Evolutionary conservation across 2,329 filamentous ascomycete species (phyloP).

Genomic region (Peltaster fructicola): DNA sequence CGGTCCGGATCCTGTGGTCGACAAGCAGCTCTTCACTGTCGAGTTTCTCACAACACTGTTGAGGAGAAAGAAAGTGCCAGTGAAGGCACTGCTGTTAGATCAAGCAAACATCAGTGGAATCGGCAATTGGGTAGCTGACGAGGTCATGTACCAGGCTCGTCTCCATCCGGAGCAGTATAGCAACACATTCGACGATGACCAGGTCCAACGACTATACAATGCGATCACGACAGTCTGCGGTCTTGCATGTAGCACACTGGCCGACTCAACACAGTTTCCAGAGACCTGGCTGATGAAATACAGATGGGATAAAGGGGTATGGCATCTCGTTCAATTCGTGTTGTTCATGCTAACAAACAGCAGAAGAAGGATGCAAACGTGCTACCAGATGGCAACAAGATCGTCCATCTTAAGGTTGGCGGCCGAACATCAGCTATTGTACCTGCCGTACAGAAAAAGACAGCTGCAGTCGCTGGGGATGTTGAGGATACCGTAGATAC

Average conservation of each 20-base stretch:
- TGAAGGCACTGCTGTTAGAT: constrained; percentile 78
- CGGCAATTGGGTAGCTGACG: constrained; percentile 95
- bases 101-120: constrained; percentile 81
- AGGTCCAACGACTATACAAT: constrained; percentile 55
- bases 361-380: constrained; percentile 45
- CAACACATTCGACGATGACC: constrained; percentile 55
- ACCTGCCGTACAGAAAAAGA: constrained; percentile 73
- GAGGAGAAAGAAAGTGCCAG: constrained; percentile 58
- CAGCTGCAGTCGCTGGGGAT: constrained; percentile 38
- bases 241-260: constrained; percentile 59
- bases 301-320: constrained; percentile 72
- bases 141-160: constrained; percentile 74
- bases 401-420: constrained; percentile 75
- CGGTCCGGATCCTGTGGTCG: constrained; percentile 79
- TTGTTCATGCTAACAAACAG: too few relatives aligned
- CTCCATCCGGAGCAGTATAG: constrained; percentile 89
- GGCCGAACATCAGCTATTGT: constrained; percentile 83
- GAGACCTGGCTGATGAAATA: constrained; percentile 47
- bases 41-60: constrained; percentile 58
- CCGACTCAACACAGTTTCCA: constrained; percentile 70
- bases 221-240: constrained; percentile 64
- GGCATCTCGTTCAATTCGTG: too few relatives aligned
- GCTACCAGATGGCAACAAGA: constrained; percentile 68
- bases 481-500: too few relatives aligned
- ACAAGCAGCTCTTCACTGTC: constrained; percentile 58